Base-by-base conservation (phyloP, 192 early-diverging fungal genomes). In the Kappamyces sp. region DNA sequence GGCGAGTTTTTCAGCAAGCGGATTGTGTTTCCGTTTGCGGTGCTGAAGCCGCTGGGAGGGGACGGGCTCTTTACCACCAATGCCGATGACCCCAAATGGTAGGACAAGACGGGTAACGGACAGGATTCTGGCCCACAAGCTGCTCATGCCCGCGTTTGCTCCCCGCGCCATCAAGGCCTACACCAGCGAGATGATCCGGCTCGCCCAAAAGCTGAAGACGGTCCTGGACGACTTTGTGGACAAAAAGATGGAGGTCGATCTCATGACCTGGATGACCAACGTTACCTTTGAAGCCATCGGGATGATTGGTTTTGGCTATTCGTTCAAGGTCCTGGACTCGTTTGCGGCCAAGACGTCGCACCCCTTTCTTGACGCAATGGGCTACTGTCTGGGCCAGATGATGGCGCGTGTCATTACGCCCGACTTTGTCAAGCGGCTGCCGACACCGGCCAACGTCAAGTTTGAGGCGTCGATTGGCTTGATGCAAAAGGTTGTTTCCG, bases 211-310 rank as follows among this genome's bases (percentile, higher is more conserved):
- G 33, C 41, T 65, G 7, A 58, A 61, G 4, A 52, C 45, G 4
- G 31, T 71, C 1, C 71, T 81, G 46, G 51, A 68, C 1, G 40
- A 69, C 7, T 70, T 61, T 14, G 54, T 58, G 11, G 43, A 57
- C 9, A 52, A 66, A 9, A 66, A 69, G 7, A 55, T 63, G 52
- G 29, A 55, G 9, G 48, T 82, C 4, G 50, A 64, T 15, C 63
- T 84, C 36, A 51, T 62, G 35, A 45, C 68, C 31, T 80, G 75
- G 71, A 78, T 70, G 38, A 84, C 79, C 30, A 75, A 73, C 34
- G 57, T 80, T 15, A 73, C 82, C 14, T 69, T 84, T 42, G 74
- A 84, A 61, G 73, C 74, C 14, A 81, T 84, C 49, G 81, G 74
- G 14, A 64, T 57, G 33, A 63, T 77, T 31, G 82, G 82, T 3